These are phyloP conservation scores for Suillus paluster DNA, from an alignment of 768 basidiomycete genomes.

Conservation along the genomic window DNA sequence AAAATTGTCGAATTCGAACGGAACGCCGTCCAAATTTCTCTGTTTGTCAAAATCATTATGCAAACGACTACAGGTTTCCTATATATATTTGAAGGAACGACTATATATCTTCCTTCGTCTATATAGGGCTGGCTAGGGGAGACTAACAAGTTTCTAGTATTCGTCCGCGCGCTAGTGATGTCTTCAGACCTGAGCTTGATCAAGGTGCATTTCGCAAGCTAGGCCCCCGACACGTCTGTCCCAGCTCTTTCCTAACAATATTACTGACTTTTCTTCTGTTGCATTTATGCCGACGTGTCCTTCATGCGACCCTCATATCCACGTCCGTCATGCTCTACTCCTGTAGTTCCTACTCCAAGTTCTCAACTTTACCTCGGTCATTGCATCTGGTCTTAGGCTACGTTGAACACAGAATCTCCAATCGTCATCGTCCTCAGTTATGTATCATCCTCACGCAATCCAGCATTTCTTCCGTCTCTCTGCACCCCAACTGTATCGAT, in stretches of 20 bases:
- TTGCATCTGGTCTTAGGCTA: conserved; percentile 93
- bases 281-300: conserved; percentile 2
- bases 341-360: conserved; percentile 86
- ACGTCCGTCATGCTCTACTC: neutral
- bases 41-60: no score
- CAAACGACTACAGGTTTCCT: no score
- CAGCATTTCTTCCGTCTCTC: neutral
- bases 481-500: neutral
- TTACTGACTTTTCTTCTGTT: conserved; percentile 5
- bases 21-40: no score
- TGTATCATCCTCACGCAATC: conserved; percentile 22
- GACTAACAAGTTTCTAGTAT: no score
- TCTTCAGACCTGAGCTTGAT: conserved; percentile 77
- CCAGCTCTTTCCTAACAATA: neutral
- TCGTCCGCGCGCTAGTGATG: conserved; percentile 46
- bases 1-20: no score
- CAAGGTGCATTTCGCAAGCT: conserved; percentile 73
- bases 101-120: no score
- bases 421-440: conserved; percentile 97
- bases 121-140: no score
- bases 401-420: conserved; percentile 96
- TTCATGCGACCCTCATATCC: no score
- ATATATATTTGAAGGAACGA: no score
- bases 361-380: conserved; percentile 89
- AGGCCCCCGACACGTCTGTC: conserved; percentile 69